Conservation (phyloP, 2,329 filamentous ascomycete species). For the Cercospora sp. region DNA sequence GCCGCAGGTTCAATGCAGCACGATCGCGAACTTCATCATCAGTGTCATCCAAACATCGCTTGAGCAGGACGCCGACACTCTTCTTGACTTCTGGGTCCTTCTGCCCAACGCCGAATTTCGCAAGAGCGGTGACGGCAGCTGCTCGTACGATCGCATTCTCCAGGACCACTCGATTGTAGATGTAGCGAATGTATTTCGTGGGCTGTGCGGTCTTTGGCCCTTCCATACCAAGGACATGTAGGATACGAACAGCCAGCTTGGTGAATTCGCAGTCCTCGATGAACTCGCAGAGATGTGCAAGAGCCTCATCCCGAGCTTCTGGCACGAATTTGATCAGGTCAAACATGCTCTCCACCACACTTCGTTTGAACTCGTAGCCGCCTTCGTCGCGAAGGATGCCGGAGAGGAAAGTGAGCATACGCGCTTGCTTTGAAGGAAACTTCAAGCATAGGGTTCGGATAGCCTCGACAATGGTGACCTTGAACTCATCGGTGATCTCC, state of each 20-base stretch:
- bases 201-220: slow-evolving; percentile 93
- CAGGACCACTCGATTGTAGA: slow-evolving; percentile 96
- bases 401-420: slow-evolving; percentile 95
- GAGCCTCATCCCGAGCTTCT: slow-evolving; percentile 75
- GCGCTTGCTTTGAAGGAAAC: slow-evolving; percentile 96
- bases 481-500: slow-evolving; percentile 98
- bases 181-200: slow-evolving; percentile 98
- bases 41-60: slow-evolving; percentile 90
- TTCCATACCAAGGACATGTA: slow-evolving; percentile 91
- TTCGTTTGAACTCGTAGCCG: slow-evolving; percentile 96
- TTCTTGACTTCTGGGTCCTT: slow-evolving; percentile 96
- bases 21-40: slow-evolving; percentile 97
- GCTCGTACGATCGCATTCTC: slow-evolving; percentile 96
- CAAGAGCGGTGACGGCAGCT: slow-evolving; percentile 89
- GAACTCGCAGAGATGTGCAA: slow-evolving; percentile 96
- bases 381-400: slow-evolving; percentile 96
- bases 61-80: slow-evolving; percentile 88
- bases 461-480: slow-evolving; percentile 99
- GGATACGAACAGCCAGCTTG: slow-evolving; percentile 90
- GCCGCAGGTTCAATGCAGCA: slow-evolving; percentile 83
- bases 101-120: slow-evolving; percentile 96
- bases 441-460: slow-evolving; percentile 96
- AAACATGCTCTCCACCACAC: slow-evolving; percentile 98
- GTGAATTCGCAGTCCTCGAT: slow-evolving; percentile 99
- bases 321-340: slow-evolving; percentile 99